Base-by-base conservation (phyloP, 495 filamentous ascomycete species). In the Daldinia caldariorum region DNA sequence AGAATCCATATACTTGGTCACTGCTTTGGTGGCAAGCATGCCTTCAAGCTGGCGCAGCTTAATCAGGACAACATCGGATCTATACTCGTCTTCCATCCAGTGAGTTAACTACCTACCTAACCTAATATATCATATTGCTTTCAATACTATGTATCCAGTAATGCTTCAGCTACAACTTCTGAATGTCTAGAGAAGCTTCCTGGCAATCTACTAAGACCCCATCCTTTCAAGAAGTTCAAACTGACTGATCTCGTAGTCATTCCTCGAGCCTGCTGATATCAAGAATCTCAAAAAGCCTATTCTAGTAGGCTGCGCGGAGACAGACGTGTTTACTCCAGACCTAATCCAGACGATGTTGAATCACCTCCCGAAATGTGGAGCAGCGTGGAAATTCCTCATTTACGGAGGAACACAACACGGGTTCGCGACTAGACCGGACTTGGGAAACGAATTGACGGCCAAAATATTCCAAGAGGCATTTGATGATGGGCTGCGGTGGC, bases 21-120 rank as follows among this genome's bases (percentile, higher is more conserved):
- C n/a, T 64, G 61, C 16, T 64, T 64, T 18, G 61, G 61, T 13
- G 61, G 61, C n/a, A 64, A 64, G 38, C 61, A 64, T 49, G 61
- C 61, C 8, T 50, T 64, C 53, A 64, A 64, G 14, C 31, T 64
- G 5, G 61, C 61, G 35, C 38, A 49, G 31, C 39, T 43, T 9
- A 38, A 49, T n/a, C 26, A 53, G 1, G 61, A 37, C 14, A 56
- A 38, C 13, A 38, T 64, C 22, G 38, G 38, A 35, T 64, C 61
- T n/a, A 35, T 64, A n/a, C 16, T 64, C 3, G 39, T 64, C 12
- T 64, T 57, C 16, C 61, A 64, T 37, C 61, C 61, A 4, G 61
- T 64, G 14, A 64, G 61, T 47, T 8, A 38, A 6, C n/a, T n/a
- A n/a, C n/a, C n/a, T n/a, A n/a, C n/a, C n/a, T n/a, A n/a, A n/a